A percentile compares a stretch with the other conserved stretches of the same genome.
phyloP scores from a whole-genome alignment of 106 monocot species.

The Iris macrosiphon region DNA sequence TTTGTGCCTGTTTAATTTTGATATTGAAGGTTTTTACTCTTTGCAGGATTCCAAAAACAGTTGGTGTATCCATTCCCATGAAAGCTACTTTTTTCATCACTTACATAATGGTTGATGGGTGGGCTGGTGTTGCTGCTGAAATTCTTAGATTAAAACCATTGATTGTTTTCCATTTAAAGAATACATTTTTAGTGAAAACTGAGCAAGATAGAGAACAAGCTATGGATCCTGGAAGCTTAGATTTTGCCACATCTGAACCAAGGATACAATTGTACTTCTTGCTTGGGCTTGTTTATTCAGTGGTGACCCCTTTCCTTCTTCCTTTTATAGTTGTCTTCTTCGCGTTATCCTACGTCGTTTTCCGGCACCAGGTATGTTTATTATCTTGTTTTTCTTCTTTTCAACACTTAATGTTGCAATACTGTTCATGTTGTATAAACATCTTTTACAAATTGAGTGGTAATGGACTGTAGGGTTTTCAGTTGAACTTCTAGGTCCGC shows the following conservation, averaged over 20 bases:
- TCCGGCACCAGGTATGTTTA: constrained; percentile 76
- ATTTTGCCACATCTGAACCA: constrained; percentile 72
- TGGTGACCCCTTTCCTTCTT: constrained; percentile 77
- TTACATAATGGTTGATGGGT: constrained; percentile 95
- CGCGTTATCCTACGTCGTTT: constrained; percentile 65
- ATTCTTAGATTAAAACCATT: constrained; percentile 83
- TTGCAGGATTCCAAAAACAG: constrained; percentile 65
- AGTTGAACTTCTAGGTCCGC: too few species aligned
- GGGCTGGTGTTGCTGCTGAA: constrained; percentile 91
- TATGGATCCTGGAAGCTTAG: constrained; percentile 91
- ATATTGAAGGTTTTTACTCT: constrained; percentile 11
- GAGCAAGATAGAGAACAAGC: constrained; percentile 79
- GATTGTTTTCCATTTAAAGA: constrained; percentile 75
- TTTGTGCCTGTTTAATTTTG: too few species aligned
- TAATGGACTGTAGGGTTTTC: too few species aligned
- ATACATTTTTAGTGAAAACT: constrained; percentile 82
- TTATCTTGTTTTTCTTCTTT: background rate
- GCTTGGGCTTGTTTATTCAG: constrained; percentile 87
- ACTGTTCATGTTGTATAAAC: too few species aligned
- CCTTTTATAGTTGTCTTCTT: constrained; percentile 86
- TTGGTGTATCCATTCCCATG: constrained; percentile 86
- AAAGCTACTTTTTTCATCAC: constrained; percentile 95
- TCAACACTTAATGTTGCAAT: too few species aligned
- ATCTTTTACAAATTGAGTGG: too few species aligned
- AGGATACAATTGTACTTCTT: constrained; percentile 89